Evolutionary conservation across 306 rosid species (phyloP), one percentile per base, ranked within the genome.

Genomic region (Alnus rubra): DNA sequence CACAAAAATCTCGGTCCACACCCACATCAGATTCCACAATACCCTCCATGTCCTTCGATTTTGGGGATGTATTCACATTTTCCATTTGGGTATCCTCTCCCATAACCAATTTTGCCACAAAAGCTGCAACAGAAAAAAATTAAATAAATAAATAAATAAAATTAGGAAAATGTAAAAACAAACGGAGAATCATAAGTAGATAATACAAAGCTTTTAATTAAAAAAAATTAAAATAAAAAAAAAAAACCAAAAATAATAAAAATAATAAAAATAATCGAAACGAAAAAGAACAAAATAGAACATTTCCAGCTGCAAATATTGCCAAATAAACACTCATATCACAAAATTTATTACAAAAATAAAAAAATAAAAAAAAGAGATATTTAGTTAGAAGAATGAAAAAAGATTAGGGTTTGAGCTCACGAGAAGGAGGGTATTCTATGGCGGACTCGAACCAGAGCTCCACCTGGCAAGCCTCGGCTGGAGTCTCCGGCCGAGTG

Each of bases 371-470:
- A n/a, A n/a, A 62, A 63, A 49, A 2, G 37, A 31, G 30, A 50
- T 37, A 65, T 49, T 31, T 16, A 9, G 18, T n/a, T 1, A 65
- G 10, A 10, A 67, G 31, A 47, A 12, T 35, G 18, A 2, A 33
- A 55, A 28, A 56, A 39, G 39, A 75, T 42, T 60, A 39, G 52
- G 71, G 49, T 31, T 68, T 1, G 15, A 69, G 68, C 92, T 86
- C 81, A 89, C 92, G 90, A 55, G 92, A 89, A 35, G 92, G 92
- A 45, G 90, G 88, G 53, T 86, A 86, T 74, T 80, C 83, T 73
- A 18, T 75, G 9, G 92, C 90, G 35, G 87, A 82, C 49, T 80
- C 78, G 76, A 89, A 89, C 92, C 92, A 89, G 54, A 82, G 75
- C 83, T 89, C 92, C 11, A 88, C 83, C n/a, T 67, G 72, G n/a